Percentiles rank a stretch among this genome's conserved stretches.
These are phyloP conservation scores for Ophiostoma perfectum DNA, from an alignment of 2,329 filamentous ascomycete genomes.

Conservation along the genomic window DNA sequence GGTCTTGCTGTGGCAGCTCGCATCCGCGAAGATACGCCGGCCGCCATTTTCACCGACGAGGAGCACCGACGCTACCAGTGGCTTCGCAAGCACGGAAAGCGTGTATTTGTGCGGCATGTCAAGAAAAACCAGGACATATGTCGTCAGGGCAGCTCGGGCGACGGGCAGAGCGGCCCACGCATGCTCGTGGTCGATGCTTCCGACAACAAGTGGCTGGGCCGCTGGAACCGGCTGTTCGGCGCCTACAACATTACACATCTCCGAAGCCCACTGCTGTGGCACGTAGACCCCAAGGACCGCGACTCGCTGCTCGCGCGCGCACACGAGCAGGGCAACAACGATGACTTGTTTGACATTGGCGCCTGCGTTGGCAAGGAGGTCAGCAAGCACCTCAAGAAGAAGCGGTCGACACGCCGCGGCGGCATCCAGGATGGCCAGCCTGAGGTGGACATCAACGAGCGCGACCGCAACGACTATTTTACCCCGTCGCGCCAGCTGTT, in stretches of 20 bases:
- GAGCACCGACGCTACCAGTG: conserved; percentile 78
- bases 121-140: conserved; percentile 35
- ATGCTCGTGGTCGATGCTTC: conserved; percentile 64
- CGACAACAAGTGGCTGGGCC: conserved; percentile 59
- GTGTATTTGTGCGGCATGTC: conserved; percentile 53
- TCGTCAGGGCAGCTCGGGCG: not conserved
- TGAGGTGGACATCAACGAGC: conserved; percentile 54
- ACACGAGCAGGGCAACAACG: conserved; percentile 53
- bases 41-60: conserved; percentile 75
- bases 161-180: conserved; percentile 27
- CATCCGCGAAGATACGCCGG: conserved; percentile 65
- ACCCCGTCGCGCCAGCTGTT: conserved; percentile 59
- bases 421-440: conserved; percentile 35
- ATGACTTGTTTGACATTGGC: conserved; percentile 63
- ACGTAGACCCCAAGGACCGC: conserved; percentile 68
- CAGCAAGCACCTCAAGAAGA: conserved; percentile 74
- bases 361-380: conserved; percentile 74
- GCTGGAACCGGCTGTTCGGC: conserved; percentile 65
- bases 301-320: conserved; percentile 68
- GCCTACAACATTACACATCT: conserved; percentile 65
- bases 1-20: conserved; percentile 69
- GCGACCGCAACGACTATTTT: conserved; percentile 65
- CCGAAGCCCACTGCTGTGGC: conserved; percentile 77
- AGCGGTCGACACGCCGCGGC: conserved; percentile 32
- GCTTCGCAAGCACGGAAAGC: conserved; percentile 60